A percentile compares a stretch with the other conserved stretches of the same genome.
phyloP scores from a whole-genome alignment of 495 filamentous ascomycete species.

The Lindgomyces ingoldianus region DNA sequence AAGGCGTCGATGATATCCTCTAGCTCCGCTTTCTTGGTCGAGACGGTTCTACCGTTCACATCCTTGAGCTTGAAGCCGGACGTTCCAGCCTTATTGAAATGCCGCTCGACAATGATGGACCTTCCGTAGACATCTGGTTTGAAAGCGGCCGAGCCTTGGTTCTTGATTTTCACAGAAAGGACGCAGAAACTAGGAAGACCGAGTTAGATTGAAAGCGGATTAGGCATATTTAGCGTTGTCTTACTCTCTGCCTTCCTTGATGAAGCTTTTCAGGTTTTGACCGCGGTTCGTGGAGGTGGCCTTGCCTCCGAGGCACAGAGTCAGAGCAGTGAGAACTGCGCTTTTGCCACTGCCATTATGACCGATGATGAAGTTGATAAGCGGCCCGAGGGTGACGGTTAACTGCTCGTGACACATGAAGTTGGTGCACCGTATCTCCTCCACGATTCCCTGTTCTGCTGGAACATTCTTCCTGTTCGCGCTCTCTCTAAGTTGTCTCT shows the following conservation, averaged over 20 bases:
- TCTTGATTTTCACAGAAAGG: constrained; percentile 83
- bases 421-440: constrained; percentile 80
- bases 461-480: constrained; percentile 56
- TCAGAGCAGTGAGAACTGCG: constrained; percentile 91
- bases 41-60: constrained; percentile 67
- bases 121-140: constrained; percentile 79
- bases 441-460: constrained; percentile 81
- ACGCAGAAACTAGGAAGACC: constrained; percentile 41
- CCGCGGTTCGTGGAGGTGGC: constrained; percentile 94
- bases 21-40: constrained; percentile 81
- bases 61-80: constrained; percentile 88
- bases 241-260: constrained; percentile 83
- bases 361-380: constrained; percentile 97
- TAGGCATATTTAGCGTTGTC: constrained; percentile 35
- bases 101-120: constrained; percentile 84
- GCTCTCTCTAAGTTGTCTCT: not conserved
- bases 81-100: constrained; percentile 74
- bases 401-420: constrained; percentile 93
- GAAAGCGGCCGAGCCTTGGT: constrained; percentile 79
- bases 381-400: constrained; percentile 76
- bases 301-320: constrained; percentile 90
- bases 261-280: constrained; percentile 85
- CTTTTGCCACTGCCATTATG: constrained; percentile 99
- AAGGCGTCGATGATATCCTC: constrained; percentile 93
- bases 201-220: not conserved